Percentiles rank a stretch among this genome's conserved stretches.
These are phyloP conservation scores for Ophiostoma sp. DNA, from an alignment of 2,329 filamentous ascomycete species.

Conservation along the genomic window DNA sequence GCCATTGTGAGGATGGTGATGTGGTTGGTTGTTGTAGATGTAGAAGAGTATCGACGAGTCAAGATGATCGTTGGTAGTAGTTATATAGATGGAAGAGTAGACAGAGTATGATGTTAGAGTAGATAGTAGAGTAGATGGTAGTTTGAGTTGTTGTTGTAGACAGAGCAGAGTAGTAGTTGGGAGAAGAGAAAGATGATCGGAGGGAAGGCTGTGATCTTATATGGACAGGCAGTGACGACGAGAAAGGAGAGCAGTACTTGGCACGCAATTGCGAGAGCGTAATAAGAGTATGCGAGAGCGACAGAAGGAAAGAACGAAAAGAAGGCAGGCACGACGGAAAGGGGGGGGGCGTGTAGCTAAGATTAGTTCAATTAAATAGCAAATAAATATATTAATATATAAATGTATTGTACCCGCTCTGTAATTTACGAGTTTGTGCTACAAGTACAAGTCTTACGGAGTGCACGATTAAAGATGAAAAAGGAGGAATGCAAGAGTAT, in stretches of 20 bases:
- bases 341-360: slow-evolving; percentile 9
- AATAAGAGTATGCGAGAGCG: slow-evolving; percentile 8
- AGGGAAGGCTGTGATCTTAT: slow-evolving; percentile 22
- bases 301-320: slow-evolving; percentile 15
- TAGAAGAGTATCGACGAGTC: not conserved
- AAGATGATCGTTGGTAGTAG: too few species aligned
- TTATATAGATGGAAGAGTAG: not conserved
- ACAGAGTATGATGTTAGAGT: not conserved
- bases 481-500: not conserved
- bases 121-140: not conserved
- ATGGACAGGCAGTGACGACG: slow-evolving; percentile 17
- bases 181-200: not conserved
- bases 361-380: not conserved
- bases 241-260: not conserved
- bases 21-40: slow-evolving; percentile 10
- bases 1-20: slow-evolving; percentile 23
- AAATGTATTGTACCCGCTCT: slow-evolving; percentile 10
- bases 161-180: slow-evolving; percentile 2
- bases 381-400: slow-evolving; percentile 7
- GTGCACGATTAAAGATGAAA: not conserved
- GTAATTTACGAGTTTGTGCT: not conserved
- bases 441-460: not conserved
- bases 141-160: not conserved
- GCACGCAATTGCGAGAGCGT: too few species aligned
- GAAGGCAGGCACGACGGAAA: slow-evolving; percentile 7